These are phyloP conservation scores for Globisporangium paroecandrum DNA, from an alignment of 352 stramenopile genomes.

Conservation along the genomic window DNA sequence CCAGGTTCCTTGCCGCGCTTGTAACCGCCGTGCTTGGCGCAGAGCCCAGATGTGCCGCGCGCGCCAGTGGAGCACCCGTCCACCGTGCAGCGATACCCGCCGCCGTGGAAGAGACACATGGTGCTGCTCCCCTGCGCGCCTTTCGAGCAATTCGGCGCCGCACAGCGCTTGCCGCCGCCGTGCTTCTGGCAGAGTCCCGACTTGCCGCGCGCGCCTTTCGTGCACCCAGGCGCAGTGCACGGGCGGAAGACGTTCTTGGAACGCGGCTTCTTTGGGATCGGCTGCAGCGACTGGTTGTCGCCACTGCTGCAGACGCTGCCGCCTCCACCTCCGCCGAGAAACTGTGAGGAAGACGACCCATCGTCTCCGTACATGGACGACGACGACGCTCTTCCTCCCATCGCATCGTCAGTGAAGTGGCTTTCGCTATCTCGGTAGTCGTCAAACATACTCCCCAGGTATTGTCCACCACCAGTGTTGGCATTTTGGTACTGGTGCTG, in stretches of 20 bases:
- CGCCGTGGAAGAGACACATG: constrained; percentile 80
- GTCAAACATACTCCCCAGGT: neutral
- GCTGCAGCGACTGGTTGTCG: constrained; percentile 25
- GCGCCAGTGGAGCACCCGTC: constrained; percentile 71
- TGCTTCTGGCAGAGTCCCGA: constrained; percentile 84
- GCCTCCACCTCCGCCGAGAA: neutral
- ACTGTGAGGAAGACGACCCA: neutral
- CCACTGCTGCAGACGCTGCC: neutral
- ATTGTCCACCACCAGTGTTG: neutral
- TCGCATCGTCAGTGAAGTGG: neutral
- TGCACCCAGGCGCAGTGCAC: constrained; percentile 58
- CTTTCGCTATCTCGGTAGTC: constrained; percentile 7
- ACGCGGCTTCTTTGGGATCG: constrained; percentile 54
- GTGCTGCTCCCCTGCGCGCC: constrained; percentile 76
- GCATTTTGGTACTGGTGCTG: neutral
- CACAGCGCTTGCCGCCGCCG: constrained; percentile 80
- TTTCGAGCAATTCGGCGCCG: constrained; percentile 57
- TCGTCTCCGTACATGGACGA: constrained; percentile 6
- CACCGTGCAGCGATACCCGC: constrained; percentile 78
- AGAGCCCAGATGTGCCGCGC: constrained; percentile 68
- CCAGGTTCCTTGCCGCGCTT: constrained; percentile 40
- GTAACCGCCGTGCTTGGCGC: constrained; percentile 80
- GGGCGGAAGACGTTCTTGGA: constrained; percentile 72
- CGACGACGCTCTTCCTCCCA: neutral
- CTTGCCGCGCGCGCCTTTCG: constrained; percentile 76